Evolutionary conservation across 768 basidiomycete genomes (phyloP).

Genomic region (Kondoa malvinella): DNA sequence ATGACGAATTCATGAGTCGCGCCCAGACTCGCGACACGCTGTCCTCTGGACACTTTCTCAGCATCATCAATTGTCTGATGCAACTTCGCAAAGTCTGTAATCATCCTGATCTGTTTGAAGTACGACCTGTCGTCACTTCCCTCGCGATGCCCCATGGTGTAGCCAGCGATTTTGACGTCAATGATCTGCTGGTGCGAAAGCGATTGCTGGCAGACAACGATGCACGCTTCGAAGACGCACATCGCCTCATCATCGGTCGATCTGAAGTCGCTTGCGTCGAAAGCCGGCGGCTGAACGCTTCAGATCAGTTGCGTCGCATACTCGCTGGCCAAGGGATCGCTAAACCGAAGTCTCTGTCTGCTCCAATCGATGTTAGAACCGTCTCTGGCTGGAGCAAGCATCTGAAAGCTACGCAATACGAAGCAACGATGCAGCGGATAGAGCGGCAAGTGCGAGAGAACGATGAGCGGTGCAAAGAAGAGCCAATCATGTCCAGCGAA

Average conservation of each 20-base stretch:
- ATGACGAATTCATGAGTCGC: conserved; percentile 62
- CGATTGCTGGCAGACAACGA: conserved; percentile 29
- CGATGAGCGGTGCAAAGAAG: conserved; percentile 43
- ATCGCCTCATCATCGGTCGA: conserved; percentile 40
- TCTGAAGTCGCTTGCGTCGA: conserved; percentile 42
- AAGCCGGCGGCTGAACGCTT: not conserved
- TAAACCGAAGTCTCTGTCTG: not conserved
- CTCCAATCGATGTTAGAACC: conserved; percentile 24
- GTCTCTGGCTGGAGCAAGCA: conserved; percentile 53
- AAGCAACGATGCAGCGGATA: conserved; percentile 46
- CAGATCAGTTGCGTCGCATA: not conserved
- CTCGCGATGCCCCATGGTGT: conserved; percentile 35
- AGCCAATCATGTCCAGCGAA: conserved; percentile 33
- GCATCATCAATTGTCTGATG: conserved; percentile 52
- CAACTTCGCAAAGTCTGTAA: conserved; percentile 94
- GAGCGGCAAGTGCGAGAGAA: conserved; percentile 58
- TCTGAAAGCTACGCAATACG: conserved; percentile 38
- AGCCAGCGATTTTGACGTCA: conserved; percentile 31
- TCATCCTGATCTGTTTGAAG: conserved; percentile 80
- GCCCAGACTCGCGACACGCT: conserved; percentile 47
- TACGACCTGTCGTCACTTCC: conserved; percentile 35
- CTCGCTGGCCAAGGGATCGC: conserved; percentile 7
- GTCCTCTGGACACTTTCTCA: conserved; percentile 48
- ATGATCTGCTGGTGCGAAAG: conserved; percentile 31
- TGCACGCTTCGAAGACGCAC: conserved; percentile 34